These are phyloP conservation scores for Quercus phellos DNA, from an alignment of 331 rosid genomes.

Conservation along the genomic window DNA sequence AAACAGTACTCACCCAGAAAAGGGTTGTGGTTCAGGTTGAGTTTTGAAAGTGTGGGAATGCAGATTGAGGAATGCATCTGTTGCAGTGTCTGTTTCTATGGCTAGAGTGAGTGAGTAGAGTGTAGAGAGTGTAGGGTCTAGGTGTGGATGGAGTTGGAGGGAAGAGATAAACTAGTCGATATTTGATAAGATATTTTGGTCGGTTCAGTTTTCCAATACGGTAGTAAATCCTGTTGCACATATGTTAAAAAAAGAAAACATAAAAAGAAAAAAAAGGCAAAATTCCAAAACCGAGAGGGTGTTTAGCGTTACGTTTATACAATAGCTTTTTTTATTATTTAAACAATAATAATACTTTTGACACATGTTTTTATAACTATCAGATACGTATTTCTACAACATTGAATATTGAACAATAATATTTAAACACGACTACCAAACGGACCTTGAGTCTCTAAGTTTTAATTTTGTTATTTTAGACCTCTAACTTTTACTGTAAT, in stretches of 20 bases:
- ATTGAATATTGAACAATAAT: fast-evolving
- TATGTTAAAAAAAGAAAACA: fast-evolving
- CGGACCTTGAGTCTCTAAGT: fast-evolving
- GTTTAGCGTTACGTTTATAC: too few relatives aligned
- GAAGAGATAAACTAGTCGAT: constrained; percentile 24
- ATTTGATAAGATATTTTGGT: neutral
- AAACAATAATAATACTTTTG: too few relatives aligned
- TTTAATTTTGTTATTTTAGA: too few relatives aligned
- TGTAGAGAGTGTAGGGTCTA: too few relatives aligned
- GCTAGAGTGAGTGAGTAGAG: neutral
- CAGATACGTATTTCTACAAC: too few relatives aligned
- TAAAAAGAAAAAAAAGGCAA: too few relatives aligned
- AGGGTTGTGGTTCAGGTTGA: constrained; percentile 39
- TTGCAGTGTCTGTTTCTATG: constrained; percentile 9
- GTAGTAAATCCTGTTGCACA: too few relatives aligned
- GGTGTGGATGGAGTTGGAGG: constrained; percentile 19
- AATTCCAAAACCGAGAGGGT: too few relatives aligned
- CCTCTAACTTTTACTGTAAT: fast-evolving
- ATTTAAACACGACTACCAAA: too few relatives aligned
- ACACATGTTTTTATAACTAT: fast-evolving
- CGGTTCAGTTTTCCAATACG: neutral
- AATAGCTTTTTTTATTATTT: too few relatives aligned
- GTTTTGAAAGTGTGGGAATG: constrained; percentile 47
- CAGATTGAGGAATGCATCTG: constrained; percentile 59
- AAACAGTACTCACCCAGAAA: constrained; percentile 18